phyloP scores from a whole-genome alignment of 208 protist genomes.

The Naegleria lovaniensis region DNA sequence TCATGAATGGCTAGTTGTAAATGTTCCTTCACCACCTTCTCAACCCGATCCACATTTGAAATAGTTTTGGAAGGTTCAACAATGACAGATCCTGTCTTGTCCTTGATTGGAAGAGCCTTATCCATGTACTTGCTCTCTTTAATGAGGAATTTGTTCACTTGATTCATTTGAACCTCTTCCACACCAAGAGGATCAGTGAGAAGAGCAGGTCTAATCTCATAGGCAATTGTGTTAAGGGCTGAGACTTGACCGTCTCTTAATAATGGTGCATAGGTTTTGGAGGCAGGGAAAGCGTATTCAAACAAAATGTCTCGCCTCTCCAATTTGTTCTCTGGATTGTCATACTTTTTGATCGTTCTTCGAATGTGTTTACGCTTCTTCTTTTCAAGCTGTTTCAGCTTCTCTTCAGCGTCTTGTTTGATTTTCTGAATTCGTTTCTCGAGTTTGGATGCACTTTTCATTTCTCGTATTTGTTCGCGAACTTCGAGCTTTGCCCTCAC shows the following conservation, averaged over 20 bases:
- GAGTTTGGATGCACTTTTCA: background rate
- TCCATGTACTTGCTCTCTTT: background rate
- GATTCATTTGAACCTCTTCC: background rate
- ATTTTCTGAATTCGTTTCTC: background rate
- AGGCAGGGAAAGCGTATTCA: constrained; percentile 3
- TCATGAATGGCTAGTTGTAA: background rate
- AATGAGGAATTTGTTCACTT: background rate
- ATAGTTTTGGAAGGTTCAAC: background rate
- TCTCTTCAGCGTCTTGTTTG: background rate
- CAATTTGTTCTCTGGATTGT: constrained; percentile 15
- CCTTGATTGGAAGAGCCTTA: background rate
- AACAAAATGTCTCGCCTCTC: background rate
- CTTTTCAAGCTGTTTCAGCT: background rate
- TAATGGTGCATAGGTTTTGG: constrained; percentile 2
- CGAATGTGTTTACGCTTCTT: background rate
- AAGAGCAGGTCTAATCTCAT: constrained; percentile 23
- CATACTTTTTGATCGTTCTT: background rate
- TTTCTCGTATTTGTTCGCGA: background rate
- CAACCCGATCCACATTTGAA: background rate
- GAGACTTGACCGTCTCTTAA: background rate
- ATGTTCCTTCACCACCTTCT: background rate
- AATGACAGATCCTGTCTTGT: background rate
- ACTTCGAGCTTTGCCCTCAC: background rate
- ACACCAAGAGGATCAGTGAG: constrained; percentile 14
- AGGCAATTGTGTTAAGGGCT: background rate